Percentiles rank a stretch among this genome's conserved stretches.
Conservation (phyloP, 2,329 filamentous ascomycete species). For the Metarhizium guizhouense region DNA sequence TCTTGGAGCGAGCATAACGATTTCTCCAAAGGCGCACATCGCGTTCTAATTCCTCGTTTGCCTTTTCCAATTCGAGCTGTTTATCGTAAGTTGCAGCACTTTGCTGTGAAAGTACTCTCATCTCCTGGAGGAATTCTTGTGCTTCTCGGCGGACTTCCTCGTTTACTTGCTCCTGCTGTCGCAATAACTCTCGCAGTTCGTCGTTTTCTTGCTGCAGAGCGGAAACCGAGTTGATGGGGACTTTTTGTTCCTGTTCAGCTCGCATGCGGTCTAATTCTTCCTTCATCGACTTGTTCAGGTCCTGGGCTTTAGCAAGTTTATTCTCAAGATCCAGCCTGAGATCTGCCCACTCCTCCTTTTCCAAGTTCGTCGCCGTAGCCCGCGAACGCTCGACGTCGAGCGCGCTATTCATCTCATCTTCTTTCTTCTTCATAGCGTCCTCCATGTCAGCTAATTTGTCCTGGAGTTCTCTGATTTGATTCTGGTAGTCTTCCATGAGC, state of each 20-base stretch:
- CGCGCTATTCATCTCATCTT: conserved; percentile 56
- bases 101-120: conserved; percentile 76
- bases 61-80: conserved; percentile 68
- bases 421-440: conserved; percentile 57
- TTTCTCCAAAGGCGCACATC: conserved; percentile 87
- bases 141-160: conserved; percentile 83
- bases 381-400: conserved; percentile 50
- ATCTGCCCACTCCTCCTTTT: conserved; percentile 64
- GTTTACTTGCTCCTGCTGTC: conserved; percentile 71
- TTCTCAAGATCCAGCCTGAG: conserved; percentile 59
- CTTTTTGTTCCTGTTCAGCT: conserved; percentile 32
- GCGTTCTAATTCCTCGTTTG: conserved; percentile 66
- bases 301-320: conserved; percentile 65
- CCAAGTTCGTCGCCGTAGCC: conserved; percentile 41
- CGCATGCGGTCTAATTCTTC: conserved; percentile 69
- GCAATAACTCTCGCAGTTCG: conserved; percentile 53
- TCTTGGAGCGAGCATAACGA: conserved; percentile 80
- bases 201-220: conserved; percentile 62
- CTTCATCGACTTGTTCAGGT: conserved; percentile 69
- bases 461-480: conserved; percentile 65
- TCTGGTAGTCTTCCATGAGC: conserved; percentile 69
- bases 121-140: conserved; percentile 75
- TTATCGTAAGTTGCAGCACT: conserved; percentile 71
- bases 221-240: conserved; percentile 29
- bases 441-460: conserved; percentile 68